Percentiles rank a stretch among this genome's conserved stretches.
These are phyloP conservation scores for Diphasiastrum complanatum DNA, from an alignment of 83 land plant genomes.

Conservation along the genomic window DNA sequence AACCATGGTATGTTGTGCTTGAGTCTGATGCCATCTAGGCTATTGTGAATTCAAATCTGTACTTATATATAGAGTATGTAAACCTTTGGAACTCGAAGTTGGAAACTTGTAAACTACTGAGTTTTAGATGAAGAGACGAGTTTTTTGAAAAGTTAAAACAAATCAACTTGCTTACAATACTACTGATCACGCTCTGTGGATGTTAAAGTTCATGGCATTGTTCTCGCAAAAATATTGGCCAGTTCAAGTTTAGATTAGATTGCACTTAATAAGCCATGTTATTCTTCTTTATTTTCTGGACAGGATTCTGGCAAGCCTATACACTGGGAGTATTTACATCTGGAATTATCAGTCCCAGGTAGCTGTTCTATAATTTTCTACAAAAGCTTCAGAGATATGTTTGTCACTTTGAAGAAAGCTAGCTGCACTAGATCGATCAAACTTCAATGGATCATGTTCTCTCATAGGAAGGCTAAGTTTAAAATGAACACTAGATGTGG, in stretches of 20 bases:
- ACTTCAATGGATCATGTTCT: no score
- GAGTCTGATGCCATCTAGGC: neutral
- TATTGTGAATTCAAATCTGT: neutral
- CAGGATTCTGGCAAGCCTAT: slow-evolving; percentile 43
- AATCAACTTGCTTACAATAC: no score
- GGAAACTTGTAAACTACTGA: no score
- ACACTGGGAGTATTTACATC: slow-evolving; percentile 48
- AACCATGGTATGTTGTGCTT: slow-evolving; percentile 66
- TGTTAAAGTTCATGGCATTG: neutral
- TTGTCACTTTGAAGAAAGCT: neutral
- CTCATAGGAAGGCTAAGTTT: no score
- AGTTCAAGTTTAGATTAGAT: neutral
- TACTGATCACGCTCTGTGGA: no score
- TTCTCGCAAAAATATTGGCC: neutral
- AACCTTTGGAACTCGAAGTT: no score
- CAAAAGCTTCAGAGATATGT: neutral
- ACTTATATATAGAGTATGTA: neutral
- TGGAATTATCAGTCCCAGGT: slow-evolving; percentile 80
- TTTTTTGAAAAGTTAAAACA: no score
- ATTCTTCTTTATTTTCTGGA: neutral
- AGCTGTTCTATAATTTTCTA: slow-evolving; percentile 40
- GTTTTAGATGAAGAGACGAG: no score
- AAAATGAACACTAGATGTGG: no score
- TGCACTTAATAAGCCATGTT: no score
- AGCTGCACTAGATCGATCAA: neutral